These are phyloP conservation scores for Saccharum spontaneum DNA, from an alignment of 176 grass and related monocot genomes.

Conservation along the genomic window DNA sequence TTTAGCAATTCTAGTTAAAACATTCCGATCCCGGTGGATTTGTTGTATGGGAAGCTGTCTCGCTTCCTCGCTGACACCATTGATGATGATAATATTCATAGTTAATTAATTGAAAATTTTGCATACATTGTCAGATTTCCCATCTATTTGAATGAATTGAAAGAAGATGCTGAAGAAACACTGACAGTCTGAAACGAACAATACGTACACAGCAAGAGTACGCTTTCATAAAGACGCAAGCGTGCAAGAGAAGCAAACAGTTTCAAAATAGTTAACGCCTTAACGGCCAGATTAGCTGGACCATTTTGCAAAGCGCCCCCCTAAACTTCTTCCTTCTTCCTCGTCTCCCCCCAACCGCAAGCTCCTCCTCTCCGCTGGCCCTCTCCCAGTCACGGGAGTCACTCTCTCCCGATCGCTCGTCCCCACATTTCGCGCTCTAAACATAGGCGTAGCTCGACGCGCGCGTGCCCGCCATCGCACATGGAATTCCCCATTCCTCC, in stretches of 20 bases:
- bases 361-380: not conserved
- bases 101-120: no score
- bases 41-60: not conserved
- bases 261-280: slow-evolving; percentile 17
- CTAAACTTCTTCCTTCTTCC: not conserved
- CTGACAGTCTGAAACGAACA: not conserved
- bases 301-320: slow-evolving; percentile 24
- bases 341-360: not conserved
- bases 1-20: slow-evolving; percentile 43
- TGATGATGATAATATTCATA: slow-evolving; percentile 11
- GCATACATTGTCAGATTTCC: not conserved
- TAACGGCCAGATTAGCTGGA: slow-evolving; percentile 2
- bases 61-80: slow-evolving; percentile 26
- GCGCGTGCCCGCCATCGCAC: not conserved
- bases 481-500: not conserved
- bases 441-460: slow-evolving; percentile 43
- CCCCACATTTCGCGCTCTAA: slow-evolving; percentile 36
- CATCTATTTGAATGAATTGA: not conserved
- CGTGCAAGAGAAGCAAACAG: not conserved
- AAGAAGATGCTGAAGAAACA: not conserved
- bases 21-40: not conserved
- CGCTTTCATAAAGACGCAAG: not conserved
- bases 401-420: not conserved
- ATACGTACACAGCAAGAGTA: not conserved
- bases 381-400: not conserved